Evolutionary conservation across 768 basidiomycete genomes (phyloP).

Genomic region (Tephrocybe rancida): DNA sequence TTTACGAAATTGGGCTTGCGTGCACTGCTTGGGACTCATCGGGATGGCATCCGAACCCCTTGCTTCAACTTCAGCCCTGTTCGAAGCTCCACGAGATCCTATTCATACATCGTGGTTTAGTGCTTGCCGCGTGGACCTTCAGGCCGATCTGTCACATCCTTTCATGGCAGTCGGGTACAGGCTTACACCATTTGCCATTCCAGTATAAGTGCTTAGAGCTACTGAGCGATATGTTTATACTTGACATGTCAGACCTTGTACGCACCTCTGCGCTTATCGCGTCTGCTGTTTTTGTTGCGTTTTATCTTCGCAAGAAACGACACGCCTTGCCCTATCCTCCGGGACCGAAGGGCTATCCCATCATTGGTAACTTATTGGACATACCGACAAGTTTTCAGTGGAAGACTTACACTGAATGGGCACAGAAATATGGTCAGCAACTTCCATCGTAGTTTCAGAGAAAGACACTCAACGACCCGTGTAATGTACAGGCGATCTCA

Average conservation of each 20-base stretch:
- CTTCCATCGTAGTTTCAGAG: neutral
- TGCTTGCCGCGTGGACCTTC: too few species aligned
- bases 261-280: neutral
- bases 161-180: too few species aligned
- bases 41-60: too few species aligned
- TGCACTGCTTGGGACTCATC: too few species aligned
- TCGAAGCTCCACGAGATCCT: too few species aligned
- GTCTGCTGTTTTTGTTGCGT: neutral
- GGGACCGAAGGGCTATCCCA: constrained; percentile 16
- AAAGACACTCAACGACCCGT: neutral
- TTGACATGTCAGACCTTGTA: neutral
- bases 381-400: constrained; percentile 22
- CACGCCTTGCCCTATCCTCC: constrained; percentile 13
- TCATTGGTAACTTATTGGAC: constrained; percentile 28
- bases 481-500: constrained; percentile 6
- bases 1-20: too few species aligned
- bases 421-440: constrained; percentile 13
- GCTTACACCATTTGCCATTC: neutral
- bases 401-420: constrained; percentile 20
- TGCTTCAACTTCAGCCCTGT: too few species aligned
- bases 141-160: too few species aligned
- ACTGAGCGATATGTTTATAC: neutral
- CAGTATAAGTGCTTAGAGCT: neutral
- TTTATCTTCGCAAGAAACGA: neutral
- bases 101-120: too few species aligned